These are phyloP conservation scores for Trichoderma pleuroti DNA, from an alignment of 2,329 filamentous ascomycete species.

Conservation along the genomic window DNA sequence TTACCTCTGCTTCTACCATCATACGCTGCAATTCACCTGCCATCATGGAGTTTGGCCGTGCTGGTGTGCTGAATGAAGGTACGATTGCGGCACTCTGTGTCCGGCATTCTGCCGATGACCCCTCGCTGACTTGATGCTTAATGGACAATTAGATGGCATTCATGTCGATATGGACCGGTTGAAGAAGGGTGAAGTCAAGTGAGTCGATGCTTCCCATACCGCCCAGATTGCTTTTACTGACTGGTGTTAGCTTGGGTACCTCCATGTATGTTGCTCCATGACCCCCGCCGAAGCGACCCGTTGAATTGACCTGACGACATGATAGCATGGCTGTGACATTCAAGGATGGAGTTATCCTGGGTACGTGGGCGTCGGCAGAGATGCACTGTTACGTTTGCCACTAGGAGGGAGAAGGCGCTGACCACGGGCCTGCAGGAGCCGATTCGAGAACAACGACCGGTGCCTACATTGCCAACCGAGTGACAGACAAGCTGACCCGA, in stretches of 20 bases:
- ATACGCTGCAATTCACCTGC: neutral
- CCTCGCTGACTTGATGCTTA: slow-evolving; percentile 24
- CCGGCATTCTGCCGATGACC: neutral
- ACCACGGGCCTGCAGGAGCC: slow-evolving; percentile 55
- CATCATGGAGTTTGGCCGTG: slow-evolving; percentile 60
- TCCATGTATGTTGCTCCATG: slow-evolving; percentile 72
- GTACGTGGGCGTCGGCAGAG: slow-evolving; percentile 38
- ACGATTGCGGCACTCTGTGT: slow-evolving; percentile 25
- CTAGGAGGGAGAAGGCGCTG: slow-evolving; percentile 3
- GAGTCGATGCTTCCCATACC: slow-evolving; percentile 39
- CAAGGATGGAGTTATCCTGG: slow-evolving; percentile 94
- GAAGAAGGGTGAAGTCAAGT: slow-evolving; percentile 99
- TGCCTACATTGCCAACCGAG: slow-evolving; percentile 97
- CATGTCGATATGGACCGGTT: slow-evolving; percentile 98
- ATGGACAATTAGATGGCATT: slow-evolving; percentile 74
- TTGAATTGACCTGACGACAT: slow-evolving; percentile 25
- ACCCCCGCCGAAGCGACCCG: slow-evolving; percentile 23
- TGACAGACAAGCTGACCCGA: slow-evolving; percentile 98
- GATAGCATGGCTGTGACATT: slow-evolving; percentile 96
- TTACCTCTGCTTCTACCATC: neutral
- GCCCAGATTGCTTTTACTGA: slow-evolving; percentile 24
- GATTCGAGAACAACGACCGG: slow-evolving; percentile 97
- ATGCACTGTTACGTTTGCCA: neutral
- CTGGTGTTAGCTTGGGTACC: slow-evolving; percentile 73
- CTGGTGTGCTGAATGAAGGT: slow-evolving; percentile 64